These are phyloP conservation scores for Eremochloa ophiuroides DNA, from an alignment of 176 grass and related monocot genomes.

Conservation along the genomic window DNA sequence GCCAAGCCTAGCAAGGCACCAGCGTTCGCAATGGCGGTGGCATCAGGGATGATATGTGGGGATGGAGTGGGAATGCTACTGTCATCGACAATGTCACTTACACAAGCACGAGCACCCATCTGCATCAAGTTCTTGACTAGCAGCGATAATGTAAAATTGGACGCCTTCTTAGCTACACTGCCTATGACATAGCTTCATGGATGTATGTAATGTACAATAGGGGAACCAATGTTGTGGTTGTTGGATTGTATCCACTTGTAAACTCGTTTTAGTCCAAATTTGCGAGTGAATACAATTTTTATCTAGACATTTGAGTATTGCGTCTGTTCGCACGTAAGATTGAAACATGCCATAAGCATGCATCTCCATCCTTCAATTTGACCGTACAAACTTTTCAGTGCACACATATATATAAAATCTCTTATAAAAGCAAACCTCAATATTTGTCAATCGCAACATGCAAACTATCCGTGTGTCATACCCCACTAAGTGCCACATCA, in stretches of 20 bases:
- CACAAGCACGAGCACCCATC: slow-evolving; percentile 30
- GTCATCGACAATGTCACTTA: slow-evolving; percentile 28
- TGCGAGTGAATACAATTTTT: background rate
- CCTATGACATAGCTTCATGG: background rate
- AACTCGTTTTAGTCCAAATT: background rate
- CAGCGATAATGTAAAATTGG: slow-evolving; percentile 36
- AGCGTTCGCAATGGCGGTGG: slow-evolving; percentile 24
- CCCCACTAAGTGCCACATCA: too few relatives aligned
- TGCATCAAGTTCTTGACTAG: slow-evolving; percentile 67
- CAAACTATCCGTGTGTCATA: too few relatives aligned
- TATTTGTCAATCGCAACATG: too few relatives aligned
- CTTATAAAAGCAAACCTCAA: too few relatives aligned
- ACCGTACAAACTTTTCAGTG: background rate
- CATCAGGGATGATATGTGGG: slow-evolving; percentile 52
- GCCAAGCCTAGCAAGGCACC: background rate
- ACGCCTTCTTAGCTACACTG: slow-evolving; percentile 33
- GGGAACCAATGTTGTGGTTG: background rate
- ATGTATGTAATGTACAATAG: background rate
- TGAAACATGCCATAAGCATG: background rate
- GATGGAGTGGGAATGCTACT: slow-evolving; percentile 48
- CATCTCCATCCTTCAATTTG: background rate
- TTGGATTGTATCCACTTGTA: slow-evolving; percentile 9
- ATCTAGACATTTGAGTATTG: background rate
- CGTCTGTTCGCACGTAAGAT: background rate
- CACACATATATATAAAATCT: too few relatives aligned